Conservation (phyloP, 495 filamentous ascomycete genomes). For the Aspergillus heteromorphus region DNA sequence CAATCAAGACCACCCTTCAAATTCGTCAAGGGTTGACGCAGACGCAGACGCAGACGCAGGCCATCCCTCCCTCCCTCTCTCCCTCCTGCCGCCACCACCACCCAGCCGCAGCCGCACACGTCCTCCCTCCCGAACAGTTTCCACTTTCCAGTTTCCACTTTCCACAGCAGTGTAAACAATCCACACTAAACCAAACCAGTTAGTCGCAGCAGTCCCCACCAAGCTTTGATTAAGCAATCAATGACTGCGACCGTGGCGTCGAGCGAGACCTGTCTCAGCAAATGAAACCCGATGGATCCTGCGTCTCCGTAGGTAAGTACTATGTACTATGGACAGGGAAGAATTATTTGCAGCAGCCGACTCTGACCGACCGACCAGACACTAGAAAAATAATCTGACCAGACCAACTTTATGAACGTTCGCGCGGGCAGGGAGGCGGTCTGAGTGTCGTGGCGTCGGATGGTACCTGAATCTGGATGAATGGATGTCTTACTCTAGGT, state of each 20-base stretch:
- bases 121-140: too few relatives aligned
- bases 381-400: too few relatives aligned
- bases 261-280: slow-evolving; percentile 9
- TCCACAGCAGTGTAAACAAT: too few relatives aligned
- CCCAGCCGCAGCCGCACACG: too few relatives aligned
- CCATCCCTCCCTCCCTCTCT: too few relatives aligned
- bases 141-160: too few relatives aligned
- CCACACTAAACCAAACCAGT: not conserved
- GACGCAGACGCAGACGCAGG: not conserved
- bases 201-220: not conserved
- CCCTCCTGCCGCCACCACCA: too few relatives aligned
- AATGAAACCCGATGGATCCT: not conserved
- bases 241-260: slow-evolving; percentile 8
- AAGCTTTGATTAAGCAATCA: slow-evolving; percentile 21
- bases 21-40: not conserved
- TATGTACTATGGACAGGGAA: not conserved
- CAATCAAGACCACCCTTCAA: not conserved
- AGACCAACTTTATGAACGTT: not conserved
- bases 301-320: not conserved
- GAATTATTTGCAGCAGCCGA: not conserved
- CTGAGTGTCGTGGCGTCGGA: too few relatives aligned
- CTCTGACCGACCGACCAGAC: too few relatives aligned
- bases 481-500: too few relatives aligned
- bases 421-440: not conserved
- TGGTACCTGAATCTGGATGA: too few relatives aligned